These are phyloP conservation scores for Umbelopsis sp. DNA, from an alignment of 192 early-diverging fungal genomes.

Conservation along the genomic window DNA sequence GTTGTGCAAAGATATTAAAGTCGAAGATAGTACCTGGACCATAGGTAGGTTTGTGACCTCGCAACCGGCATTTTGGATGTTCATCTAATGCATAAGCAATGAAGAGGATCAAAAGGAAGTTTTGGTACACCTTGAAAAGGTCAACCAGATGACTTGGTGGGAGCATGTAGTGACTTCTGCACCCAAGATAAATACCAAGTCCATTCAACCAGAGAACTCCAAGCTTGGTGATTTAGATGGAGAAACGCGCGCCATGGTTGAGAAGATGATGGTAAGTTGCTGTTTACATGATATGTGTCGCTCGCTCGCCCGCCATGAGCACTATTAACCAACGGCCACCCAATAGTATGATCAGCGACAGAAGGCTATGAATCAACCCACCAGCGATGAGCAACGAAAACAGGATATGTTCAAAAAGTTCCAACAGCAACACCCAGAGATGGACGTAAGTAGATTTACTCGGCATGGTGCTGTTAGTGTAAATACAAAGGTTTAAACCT, in stretches of 20 bases:
- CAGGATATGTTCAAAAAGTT: constrained; percentile 78
- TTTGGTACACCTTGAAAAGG: constrained; percentile 81
- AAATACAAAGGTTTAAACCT: no score
- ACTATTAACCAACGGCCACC: not conserved
- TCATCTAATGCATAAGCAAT: not conserved
- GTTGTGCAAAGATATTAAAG: constrained; percentile 64
- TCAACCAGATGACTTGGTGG: constrained; percentile 87
- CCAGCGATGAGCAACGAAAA: constrained; percentile 81
- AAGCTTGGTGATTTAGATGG: constrained; percentile 85
- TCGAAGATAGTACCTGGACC: constrained; percentile 85
- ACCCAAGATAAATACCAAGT: constrained; percentile 85
- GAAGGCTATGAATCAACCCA: constrained; percentile 75
- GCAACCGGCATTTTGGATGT: not conserved
- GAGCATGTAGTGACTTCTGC: constrained; percentile 79
- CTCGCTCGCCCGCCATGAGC: not conserved
- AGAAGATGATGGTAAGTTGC: constrained; percentile 88
- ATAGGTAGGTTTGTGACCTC: constrained; percentile 44
- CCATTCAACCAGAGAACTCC: constrained; percentile 89
- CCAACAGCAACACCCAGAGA: constrained; percentile 62
- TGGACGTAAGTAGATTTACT: constrained; percentile 57
- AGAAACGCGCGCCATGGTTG: constrained; percentile 90
- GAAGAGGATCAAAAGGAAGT: constrained; percentile 70
- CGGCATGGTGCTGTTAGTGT: not conserved
- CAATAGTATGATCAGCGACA: constrained; percentile 88
- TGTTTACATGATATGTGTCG: not conserved